Conservation (phyloP, 768 basidiomycete species). For the Tylopilus rubrobrunneus region DNA sequence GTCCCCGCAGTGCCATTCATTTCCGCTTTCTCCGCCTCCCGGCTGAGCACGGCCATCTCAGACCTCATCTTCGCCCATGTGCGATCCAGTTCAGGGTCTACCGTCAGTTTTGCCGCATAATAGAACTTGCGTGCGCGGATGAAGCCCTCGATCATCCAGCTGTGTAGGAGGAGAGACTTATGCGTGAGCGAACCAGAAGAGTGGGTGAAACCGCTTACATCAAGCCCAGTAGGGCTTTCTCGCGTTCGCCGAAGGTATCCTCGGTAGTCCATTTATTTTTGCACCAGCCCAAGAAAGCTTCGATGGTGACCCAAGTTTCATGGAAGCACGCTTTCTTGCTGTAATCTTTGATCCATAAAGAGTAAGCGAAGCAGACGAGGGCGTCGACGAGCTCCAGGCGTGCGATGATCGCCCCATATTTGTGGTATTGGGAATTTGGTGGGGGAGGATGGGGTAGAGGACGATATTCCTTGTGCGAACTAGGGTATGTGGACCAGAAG, state of each 20-base stretch:
- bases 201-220: conserved; percentile 52
- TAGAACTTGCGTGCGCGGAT: conserved; percentile 54
- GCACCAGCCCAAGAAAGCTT: conserved; percentile 68
- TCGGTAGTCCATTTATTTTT: conserved; percentile 60
- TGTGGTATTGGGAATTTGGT: conserved; percentile 67
- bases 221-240: conserved; percentile 67
- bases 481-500: conserved; percentile 69
- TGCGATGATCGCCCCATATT: conserved; percentile 70
- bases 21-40: conserved; percentile 35
- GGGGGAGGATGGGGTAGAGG: conserved; percentile 62
- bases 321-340: conserved; percentile 49
- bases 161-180: conserved; percentile 31
- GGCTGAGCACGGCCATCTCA: conserved; percentile 30
- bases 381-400: conserved; percentile 79
- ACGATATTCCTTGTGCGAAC: conserved; percentile 59
- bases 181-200: conserved; percentile 25
- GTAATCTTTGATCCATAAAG: conserved; percentile 77
- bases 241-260: conserved; percentile 42
- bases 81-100: conserved; percentile 34
- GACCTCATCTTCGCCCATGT: conserved; percentile 33
- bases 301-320: conserved; percentile 65
- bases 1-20: conserved; percentile 27
- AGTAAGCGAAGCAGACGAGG: conserved; percentile 78
- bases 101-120: conserved; percentile 34
- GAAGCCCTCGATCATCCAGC: conserved; percentile 77